phyloP scores from a whole-genome alignment of 1,284 basidiomycete species.

The Sanghuangporus baumii region DNA sequence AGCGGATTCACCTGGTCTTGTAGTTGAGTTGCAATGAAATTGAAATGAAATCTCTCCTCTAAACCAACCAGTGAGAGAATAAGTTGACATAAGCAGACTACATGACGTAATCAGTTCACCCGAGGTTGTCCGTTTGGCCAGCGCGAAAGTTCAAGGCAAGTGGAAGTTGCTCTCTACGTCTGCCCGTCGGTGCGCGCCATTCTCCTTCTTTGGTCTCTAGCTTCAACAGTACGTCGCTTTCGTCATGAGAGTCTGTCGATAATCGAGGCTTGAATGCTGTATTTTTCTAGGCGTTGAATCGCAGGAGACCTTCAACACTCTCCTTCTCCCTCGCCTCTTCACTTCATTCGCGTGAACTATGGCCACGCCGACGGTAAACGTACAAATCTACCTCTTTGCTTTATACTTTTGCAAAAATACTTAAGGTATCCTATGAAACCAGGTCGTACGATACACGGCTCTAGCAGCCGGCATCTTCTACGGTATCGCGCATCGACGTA shows the following conservation, averaged over 20 bases:
- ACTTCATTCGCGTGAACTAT: constrained; percentile 29
- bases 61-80: background rate
- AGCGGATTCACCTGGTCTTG: background rate
- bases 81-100: background rate
- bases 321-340: background rate
- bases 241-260: too few relatives aligned
- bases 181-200: constrained; percentile 6
- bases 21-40: background rate
- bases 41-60: background rate
- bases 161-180: too few relatives aligned
- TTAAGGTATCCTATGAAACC: constrained; percentile 19
- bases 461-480: constrained; percentile 87
- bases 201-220: background rate
- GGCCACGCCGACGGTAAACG: constrained; percentile 63
- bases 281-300: too few relatives aligned
- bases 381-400: constrained; percentile 26
- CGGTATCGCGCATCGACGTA: constrained; percentile 88
- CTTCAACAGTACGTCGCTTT: too few relatives aligned
- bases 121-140: constrained; percentile 8
- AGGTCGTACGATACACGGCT: constrained; percentile 97
- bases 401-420: background rate
- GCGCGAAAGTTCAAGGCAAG: constrained; percentile 3
- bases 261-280: too few relatives aligned
- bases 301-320: background rate
- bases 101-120: constrained; percentile 8